Base-by-base conservation (phyloP, 2,329 filamentous ascomycete species). In the Fusarium tjaetaba region DNA sequence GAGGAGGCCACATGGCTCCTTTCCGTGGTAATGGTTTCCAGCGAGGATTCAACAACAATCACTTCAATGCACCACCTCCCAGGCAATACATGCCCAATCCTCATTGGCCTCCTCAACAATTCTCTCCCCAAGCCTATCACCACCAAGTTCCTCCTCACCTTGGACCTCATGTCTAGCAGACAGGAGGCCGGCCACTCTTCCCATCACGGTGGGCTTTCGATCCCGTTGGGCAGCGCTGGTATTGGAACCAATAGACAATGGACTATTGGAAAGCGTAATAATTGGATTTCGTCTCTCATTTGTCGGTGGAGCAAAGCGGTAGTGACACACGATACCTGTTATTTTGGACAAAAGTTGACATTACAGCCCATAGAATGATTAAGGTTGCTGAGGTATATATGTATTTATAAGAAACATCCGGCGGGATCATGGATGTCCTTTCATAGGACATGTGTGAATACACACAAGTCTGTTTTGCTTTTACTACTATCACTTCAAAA, bases 121-220 rank as follows among this genome's bases (percentile, higher is more conserved):
- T 51, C 26, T 34, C 72, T 26, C 42, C 46, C 38, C 66, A 70
- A 16, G 61, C 58, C 24, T 73, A 70, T 13, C 58, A 71, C 10
- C 71, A 71, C 28, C 65, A 70, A 20, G 20, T 70, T 15, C 57
- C 68, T 45, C 57, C 70, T 13, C 75, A 77, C 30, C 62, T 72
- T 8, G 67, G 69, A 32, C 69, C 48, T 51, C 43, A 62, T 38
- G 58, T 65, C 49, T 74, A 75, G 55, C 26, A 61, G 41, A n/a
- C 49, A 20, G 45, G 7, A 48, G 51, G 8, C n/a, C 39, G 45
- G 39, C 24, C 36, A n/a, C 15, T 8, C 26, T 28, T n/a, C 28
- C 16, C 41, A 18, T 15, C 8, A 11, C 14, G n/a, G 36, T 63
- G 46, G 49, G 48, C 11, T 28, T 38, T 57, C 38, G n/a, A 63